A percentile compares a stretch with the other conserved stretches of the same genome.
Conservation (phyloP, 2,329 filamentous ascomycete species). For the Verticillium isaacii region DNA sequence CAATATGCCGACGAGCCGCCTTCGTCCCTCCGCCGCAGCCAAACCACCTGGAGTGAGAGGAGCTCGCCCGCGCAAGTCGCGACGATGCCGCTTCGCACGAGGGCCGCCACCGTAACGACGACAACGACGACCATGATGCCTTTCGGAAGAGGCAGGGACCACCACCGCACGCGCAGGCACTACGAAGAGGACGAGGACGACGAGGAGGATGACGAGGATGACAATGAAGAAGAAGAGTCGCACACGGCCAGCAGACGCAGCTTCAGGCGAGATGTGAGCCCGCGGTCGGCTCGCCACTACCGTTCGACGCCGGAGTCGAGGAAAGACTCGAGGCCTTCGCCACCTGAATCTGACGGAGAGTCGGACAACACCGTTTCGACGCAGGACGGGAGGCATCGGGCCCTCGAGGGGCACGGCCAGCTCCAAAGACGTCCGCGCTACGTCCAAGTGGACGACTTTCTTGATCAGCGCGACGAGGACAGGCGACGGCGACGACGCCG, state of each 20-base stretch:
- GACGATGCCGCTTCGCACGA: constrained; percentile 10
- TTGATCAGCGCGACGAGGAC: constrained; percentile 4
- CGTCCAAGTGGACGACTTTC: constrained; percentile 1
- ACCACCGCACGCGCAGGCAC: background rate
- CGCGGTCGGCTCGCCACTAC: constrained; percentile 28
- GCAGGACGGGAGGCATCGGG: constrained; percentile 20
- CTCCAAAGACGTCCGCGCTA: constrained; percentile 2
- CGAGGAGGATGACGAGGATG: background rate
- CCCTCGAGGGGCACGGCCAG: constrained; percentile 3
- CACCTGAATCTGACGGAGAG: constrained; percentile 32
- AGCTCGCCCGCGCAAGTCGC: constrained; percentile 6
- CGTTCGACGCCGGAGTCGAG: constrained; percentile 32
- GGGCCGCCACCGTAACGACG: constrained; percentile 1
- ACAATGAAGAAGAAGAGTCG: background rate
- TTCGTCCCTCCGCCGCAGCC: constrained; percentile 19
- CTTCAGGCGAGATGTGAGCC: constrained; percentile 23
- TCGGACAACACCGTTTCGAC: constrained; percentile 31
- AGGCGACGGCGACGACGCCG: constrained; percentile 9
- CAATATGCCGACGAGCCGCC: constrained; percentile 25
- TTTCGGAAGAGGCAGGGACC: background rate
- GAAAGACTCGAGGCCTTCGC: constrained; percentile 27
- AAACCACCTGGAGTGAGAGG: constrained; percentile 5
- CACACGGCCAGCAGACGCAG: constrained; percentile 19
- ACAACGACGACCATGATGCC: background rate
- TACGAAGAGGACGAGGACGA: background rate